These are phyloP conservation scores for Sherardia arvensis DNA, from an alignment of 257 asterid genomes.

Conservation along the genomic window DNA sequence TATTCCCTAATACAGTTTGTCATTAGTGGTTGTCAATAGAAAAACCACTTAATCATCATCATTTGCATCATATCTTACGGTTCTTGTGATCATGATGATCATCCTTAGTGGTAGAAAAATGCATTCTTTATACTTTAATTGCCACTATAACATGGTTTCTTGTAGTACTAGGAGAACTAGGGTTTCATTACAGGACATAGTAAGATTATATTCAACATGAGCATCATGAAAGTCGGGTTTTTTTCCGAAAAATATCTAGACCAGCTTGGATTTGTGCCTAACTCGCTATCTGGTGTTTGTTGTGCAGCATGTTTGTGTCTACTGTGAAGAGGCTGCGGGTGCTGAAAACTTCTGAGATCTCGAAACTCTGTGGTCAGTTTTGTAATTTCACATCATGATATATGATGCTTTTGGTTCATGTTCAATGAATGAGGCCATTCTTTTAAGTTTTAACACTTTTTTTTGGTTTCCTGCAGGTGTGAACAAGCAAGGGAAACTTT, in stretches of 20 bases:
- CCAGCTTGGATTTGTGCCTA: neutral
- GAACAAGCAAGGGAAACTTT: constrained; percentile 33
- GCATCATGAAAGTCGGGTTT: neutral
- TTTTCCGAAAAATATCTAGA: neutral
- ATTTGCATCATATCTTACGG: neutral
- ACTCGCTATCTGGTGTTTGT: neutral
- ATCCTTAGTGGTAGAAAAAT: neutral
- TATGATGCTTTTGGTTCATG: neutral
- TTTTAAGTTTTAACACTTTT: too few relatives aligned
- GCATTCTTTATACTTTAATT: too few relatives aligned
- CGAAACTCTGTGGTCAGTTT: constrained; percentile 54
- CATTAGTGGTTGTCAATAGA: neutral
- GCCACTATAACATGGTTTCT: too few relatives aligned
- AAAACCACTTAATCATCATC: neutral
- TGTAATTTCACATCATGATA: neutral
- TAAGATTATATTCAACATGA: neutral
- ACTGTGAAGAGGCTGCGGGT: constrained; percentile 86
- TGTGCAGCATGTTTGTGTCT: constrained; percentile 81
- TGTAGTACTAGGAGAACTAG: neutral
- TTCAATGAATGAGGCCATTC: neutral
- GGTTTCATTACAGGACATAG: neutral
- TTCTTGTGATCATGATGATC: neutral
- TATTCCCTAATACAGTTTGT: constrained; percentile 14
- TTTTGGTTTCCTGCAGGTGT: constrained; percentile 36
- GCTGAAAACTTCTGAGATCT: constrained; percentile 70